Base-by-base conservation (phyloP, 2,329 filamentous ascomycete species). In the Colletotrichum phormii region DNA sequence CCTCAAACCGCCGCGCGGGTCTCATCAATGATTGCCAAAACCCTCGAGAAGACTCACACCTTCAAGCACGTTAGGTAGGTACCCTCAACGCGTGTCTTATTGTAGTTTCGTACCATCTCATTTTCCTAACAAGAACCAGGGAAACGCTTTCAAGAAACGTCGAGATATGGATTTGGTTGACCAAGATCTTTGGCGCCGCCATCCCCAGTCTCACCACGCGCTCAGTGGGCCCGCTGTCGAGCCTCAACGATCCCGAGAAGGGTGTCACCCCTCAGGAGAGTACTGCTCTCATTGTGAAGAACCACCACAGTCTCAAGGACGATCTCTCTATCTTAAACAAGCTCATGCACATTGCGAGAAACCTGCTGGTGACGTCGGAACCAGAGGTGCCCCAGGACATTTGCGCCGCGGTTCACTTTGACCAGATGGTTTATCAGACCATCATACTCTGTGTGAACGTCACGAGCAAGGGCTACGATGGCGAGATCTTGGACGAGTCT, bases 401-500 rank as follows among this genome's bases (percentile, higher is more conserved):
- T 8, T 92, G 90, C 70, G 89, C 90, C 11, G 89, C 89, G 8
- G 89, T 91, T 18, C 86, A 89, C 65, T 91, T 92, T 74, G 90
- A 92, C 76, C 89, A 91, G 77, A 90, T 91, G 82, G 89, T 92
- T 2, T 91, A 91, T 74, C 89, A 91, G 78, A 87, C 90, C 2
- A 90, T 92, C 73, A 89, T 91, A 37, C 84, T 92, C 9, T 92
- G 90, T 76, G 88, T 92, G 24, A 92, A 91, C 77, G 89, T 92
- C 29, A 91, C 90, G 0, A 91, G 89, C 77, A 92, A 92, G 78
- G 90, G 90, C 5, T 92, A 91, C 74, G 90, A 92, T 74, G 89
- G 89, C 8, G 90, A 92, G 77, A 86, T 89, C 76, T 81, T 90
- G 60, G 90, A 92, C 74, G 89, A 91, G 58, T 79, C 81, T 4